Percentiles rank a stretch among this genome's conserved stretches.
Evolutionary conservation across 1,139 yeast species (phyloP).

Genomic region (Arxiozyma bovina): DNA sequence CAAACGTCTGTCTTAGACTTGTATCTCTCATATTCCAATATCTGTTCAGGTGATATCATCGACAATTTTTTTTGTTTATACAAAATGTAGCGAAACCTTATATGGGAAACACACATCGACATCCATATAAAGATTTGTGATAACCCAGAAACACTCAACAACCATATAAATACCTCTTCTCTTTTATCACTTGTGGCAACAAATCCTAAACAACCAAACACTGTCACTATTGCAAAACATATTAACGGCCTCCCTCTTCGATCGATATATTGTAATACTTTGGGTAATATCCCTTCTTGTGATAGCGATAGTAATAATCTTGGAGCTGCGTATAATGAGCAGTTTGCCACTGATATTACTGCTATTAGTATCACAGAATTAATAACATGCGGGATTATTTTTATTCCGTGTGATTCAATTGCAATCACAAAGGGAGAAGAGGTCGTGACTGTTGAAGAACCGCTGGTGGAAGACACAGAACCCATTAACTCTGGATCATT

Average conservation of each 20-base stretch:
- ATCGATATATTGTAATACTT: constrained; percentile 45
- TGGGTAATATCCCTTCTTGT: constrained; percentile 54
- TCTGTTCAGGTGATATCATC: neutral
- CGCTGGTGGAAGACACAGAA: constrained; percentile 25
- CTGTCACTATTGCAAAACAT: constrained; percentile 42
- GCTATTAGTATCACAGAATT: constrained; percentile 62
- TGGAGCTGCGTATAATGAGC: constrained; percentile 64
- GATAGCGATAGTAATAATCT: constrained; percentile 56
- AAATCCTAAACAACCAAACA: constrained; percentile 56
- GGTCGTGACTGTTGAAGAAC: constrained; percentile 14
- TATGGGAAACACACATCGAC: constrained; percentile 42
- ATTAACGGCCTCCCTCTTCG: constrained; percentile 49
- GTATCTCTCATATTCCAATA: constrained; percentile 37
- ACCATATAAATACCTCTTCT: constrained; percentile 52
- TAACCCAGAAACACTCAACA: constrained; percentile 57
- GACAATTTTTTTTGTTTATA: constrained; percentile 32
- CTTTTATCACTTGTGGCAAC: constrained; percentile 45
- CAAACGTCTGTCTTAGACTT: constrained; percentile 53
- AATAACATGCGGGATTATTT: constrained; percentile 56
- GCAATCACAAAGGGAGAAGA: constrained; percentile 65
- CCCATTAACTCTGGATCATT: constrained; percentile 40
- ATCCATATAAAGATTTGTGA: constrained; percentile 53
- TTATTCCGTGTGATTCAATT: constrained; percentile 51
- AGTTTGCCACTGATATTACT: constrained; percentile 62
- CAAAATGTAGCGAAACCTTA: constrained; percentile 46